Base-by-base conservation (phyloP, 2,329 filamentous ascomycete genomes). In the Pseudocercospora musae region DNA sequence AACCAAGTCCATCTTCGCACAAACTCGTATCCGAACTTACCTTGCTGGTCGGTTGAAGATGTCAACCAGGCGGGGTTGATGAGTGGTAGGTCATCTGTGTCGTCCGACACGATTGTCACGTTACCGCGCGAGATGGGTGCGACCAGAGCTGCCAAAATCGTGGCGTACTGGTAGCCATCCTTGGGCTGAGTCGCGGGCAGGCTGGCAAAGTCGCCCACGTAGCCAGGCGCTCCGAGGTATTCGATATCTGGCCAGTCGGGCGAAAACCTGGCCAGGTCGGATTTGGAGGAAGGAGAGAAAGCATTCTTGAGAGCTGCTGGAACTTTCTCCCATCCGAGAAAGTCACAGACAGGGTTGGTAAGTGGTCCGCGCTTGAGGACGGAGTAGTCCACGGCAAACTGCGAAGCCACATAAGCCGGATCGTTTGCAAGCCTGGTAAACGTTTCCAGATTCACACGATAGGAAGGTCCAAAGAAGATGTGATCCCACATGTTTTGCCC, bases 401-500 rank as follows among this genome's bases (percentile, higher is more conserved):
- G 42, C 3, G 62, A 60, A 2, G 62, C 63, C 20, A 60, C 23
- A 40, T 62, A 67, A 1, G 50, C 21, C 3, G 60, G 60, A 21
- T 71, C 62, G 42, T 67, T 65, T 37, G 60, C 57, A 15, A 69
- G 57, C 5, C 46, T 48, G 21, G 62, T 67, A 25, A 64, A 58
- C 3, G 70, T 71, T 1, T 67, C 57, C 7, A 68, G 57, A 18
- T 71, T 68, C 33, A 73, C 69, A 18, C 62, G 66, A 23, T 71
- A 66, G 4, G 60, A 49, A 1, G 62, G 60, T 6, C 65, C 72
- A 11, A 84, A 80, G 67, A 76, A 72, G 56, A 69, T 75, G 76
- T 87, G 85, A 69, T 90, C 86, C 62, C 86, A 78, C 2, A 90
- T 78, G 74, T 89, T 87, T 63, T 82, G 82, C 4, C 87, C 87